phyloP scores from a whole-genome alignment of 345 rosid genomes.

The Salix udensis region DNA sequence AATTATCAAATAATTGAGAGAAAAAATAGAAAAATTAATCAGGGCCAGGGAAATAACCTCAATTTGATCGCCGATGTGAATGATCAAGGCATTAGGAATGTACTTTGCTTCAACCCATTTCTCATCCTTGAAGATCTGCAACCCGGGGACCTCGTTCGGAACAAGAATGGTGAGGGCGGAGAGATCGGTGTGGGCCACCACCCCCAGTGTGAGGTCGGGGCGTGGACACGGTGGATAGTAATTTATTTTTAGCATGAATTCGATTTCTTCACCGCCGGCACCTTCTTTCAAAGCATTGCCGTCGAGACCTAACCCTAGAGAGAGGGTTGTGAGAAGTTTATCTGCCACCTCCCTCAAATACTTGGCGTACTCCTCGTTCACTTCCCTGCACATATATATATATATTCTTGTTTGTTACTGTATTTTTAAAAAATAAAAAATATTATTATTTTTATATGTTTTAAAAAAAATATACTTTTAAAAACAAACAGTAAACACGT shows the following conservation, averaged over 20 bases:
- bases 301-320: conserved; percentile 61
- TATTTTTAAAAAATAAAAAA: no score
- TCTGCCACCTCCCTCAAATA: conserved; percentile 45
- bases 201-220: conserved; percentile 80
- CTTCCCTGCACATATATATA: conserved; percentile 41
- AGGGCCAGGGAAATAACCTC: conserved; percentile 38
- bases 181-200: conserved; percentile 78
- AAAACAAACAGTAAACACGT: no score
- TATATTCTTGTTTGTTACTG: no score
- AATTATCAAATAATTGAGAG: no score
- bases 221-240: conserved; percentile 90
- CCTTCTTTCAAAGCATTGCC: conserved; percentile 45
- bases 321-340: conserved; percentile 41
- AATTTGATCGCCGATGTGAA: conserved; percentile 84
- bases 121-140: conserved; percentile 67
- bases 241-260: conserved; percentile 73
- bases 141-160: conserved; percentile 81
- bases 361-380: conserved; percentile 64
- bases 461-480: no score
- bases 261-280: conserved; percentile 55
- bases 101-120: conserved; percentile 68
- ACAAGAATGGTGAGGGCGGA: conserved; percentile 68
- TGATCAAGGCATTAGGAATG: conserved; percentile 69
- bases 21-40: not conserved
- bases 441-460: no score